phyloP scores from a whole-genome alignment of 768 basidiomycete species.

The Suillus hirtellus region DNA sequence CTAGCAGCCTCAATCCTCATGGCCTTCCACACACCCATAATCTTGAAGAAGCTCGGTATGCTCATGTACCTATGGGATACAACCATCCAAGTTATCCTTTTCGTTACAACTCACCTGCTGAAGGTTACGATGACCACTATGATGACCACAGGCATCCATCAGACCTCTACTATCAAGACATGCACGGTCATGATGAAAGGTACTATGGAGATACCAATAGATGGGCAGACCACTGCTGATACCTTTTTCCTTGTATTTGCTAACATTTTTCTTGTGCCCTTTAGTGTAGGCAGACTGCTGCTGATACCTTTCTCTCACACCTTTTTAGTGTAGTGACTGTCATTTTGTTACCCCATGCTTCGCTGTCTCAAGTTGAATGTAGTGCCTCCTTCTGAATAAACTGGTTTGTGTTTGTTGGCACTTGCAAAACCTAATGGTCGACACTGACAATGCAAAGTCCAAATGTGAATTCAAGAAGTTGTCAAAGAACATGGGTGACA shows the following conservation, averaged over 20 bases:
- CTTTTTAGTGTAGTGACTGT: slow-evolving; percentile 3
- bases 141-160: background rate
- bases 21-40: background rate
- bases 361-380: background rate
- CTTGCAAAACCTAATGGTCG: too few relatives aligned
- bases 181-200: background rate
- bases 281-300: background rate
- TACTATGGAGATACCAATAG: background rate
- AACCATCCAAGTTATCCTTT: background rate
- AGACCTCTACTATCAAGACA: background rate
- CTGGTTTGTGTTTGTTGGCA: too few relatives aligned
- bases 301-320: background rate
- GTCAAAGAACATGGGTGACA: too few relatives aligned
- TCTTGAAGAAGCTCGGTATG: background rate
- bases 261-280: too few relatives aligned
- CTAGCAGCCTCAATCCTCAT: background rate
- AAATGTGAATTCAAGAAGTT: too few relatives aligned
- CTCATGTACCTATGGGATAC: background rate
- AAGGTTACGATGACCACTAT: background rate
- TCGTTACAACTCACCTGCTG: background rate
- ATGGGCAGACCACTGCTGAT: background rate
- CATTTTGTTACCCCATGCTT: background rate
- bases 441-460: too few relatives aligned
- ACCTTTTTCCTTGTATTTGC: too few relatives aligned
- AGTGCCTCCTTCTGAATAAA: slow-evolving; percentile 1